These are phyloP conservation scores for Blepharisma stoltei DNA, from an alignment of 73 alveolate genomes.

Conservation along the genomic window DNA sequence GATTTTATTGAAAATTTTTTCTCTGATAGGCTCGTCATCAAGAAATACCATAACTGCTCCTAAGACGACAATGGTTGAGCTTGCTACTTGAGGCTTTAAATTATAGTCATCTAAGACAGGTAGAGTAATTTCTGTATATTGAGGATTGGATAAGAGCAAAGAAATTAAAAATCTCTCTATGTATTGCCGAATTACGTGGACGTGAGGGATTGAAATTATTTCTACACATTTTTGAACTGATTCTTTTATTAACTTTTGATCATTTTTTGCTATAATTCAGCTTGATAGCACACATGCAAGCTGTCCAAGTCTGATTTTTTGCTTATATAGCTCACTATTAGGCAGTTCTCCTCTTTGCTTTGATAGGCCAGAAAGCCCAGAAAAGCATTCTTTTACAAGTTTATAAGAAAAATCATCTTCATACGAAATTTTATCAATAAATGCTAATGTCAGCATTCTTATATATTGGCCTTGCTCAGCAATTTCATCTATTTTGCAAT, in stretches of 20 bases:
- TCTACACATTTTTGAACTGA: constrained; percentile 35
- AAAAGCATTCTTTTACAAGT: neutral
- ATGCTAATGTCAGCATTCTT: constrained; percentile 28
- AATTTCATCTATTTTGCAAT: constrained; percentile 37
- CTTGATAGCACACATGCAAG: constrained; percentile 31
- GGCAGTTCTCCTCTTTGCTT: constrained; percentile 42
- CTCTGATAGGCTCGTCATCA: constrained; percentile 24
- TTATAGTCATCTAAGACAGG: constrained; percentile 34
- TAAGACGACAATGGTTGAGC: constrained; percentile 37
- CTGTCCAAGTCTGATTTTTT: constrained; percentile 45
- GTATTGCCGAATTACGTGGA: constrained; percentile 37
- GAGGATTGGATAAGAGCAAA: constrained; percentile 39
- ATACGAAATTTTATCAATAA: constrained; percentile 33
- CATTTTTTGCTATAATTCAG: neutral
- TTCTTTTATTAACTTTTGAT: constrained; percentile 24
- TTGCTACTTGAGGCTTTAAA: constrained; percentile 35
- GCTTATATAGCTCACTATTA: constrained; percentile 36
- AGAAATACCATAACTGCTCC: constrained; percentile 38
- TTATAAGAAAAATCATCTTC: constrained; percentile 16
- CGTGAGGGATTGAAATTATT: constrained; percentile 32
- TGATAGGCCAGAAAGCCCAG: neutral
- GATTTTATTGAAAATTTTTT: constrained; percentile 18
- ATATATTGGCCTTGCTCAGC: constrained; percentile 42
- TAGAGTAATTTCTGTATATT: constrained; percentile 28
- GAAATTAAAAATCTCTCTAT: constrained; percentile 40